Conservation (phyloP, 2,329 filamentous ascomycete species). For the Graphilbum fragrans region DNA sequence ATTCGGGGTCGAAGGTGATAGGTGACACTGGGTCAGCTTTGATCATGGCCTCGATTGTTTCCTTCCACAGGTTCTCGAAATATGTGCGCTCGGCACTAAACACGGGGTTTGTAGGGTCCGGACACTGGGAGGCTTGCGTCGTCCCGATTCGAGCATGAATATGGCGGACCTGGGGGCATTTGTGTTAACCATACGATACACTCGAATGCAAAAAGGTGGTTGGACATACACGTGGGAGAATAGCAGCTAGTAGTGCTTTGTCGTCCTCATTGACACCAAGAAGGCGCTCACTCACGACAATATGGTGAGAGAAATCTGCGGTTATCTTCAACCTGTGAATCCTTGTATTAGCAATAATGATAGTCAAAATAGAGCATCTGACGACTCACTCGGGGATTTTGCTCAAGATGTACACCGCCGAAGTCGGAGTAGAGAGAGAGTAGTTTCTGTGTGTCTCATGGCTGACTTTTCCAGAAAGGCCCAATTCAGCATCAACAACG, state of each 20-base stretch:
- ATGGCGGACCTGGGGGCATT: not conserved
- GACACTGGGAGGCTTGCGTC: not conserved
- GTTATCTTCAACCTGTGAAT: not conserved
- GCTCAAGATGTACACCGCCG: not conserved
- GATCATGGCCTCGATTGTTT: not conserved
- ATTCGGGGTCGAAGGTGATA: no score
- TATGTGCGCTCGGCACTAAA: not conserved
- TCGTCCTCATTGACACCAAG: not conserved
- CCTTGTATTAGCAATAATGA: no score
- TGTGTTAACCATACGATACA: no score
- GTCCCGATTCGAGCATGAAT: not conserved
- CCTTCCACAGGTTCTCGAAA: not conserved
- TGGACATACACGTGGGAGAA: not conserved
- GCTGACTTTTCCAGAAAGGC: not conserved
- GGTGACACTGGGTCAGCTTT: not conserved
- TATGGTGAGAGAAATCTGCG: not conserved
- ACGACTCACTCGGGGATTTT: not conserved
- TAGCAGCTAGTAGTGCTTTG: not conserved
- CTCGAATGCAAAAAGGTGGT: no score
- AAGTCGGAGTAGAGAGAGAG: not conserved
- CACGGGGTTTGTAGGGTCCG: not conserved
- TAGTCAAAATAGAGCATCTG: no score
- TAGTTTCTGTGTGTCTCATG: not conserved
- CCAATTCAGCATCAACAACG: not conserved
- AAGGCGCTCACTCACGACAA: not conserved